These are phyloP conservation scores for Sporothrix phasma DNA, from an alignment of 2,329 filamentous ascomycete genomes.

Conservation along the genomic window DNA sequence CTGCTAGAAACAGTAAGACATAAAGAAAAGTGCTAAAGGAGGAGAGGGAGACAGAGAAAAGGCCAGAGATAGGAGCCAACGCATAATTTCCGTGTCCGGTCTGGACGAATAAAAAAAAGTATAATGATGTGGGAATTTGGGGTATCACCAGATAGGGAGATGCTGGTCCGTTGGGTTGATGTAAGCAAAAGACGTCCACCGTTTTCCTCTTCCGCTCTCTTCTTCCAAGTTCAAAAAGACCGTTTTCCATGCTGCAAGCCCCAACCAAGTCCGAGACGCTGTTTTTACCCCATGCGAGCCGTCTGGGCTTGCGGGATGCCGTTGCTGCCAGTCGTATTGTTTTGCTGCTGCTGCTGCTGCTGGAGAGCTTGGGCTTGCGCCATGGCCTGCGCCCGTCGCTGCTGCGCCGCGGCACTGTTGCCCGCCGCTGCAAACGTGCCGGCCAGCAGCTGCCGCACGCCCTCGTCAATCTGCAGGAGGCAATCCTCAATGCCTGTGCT, in stretches of 20 bases:
- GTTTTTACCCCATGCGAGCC: slow-evolving; percentile 9
- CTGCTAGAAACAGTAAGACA: background rate
- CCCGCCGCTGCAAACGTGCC: slow-evolving; percentile 4
- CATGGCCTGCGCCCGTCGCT: slow-evolving; percentile 8
- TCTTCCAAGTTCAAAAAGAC: too few species aligned
- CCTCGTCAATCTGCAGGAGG: slow-evolving; percentile 38
- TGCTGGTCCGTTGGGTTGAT: background rate
- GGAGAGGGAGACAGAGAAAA: background rate
- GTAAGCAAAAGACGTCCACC: background rate
- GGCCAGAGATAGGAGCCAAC: background rate
- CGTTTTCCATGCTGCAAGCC: too few species aligned
- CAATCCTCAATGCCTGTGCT: slow-evolving; percentile 35
- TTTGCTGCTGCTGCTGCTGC: background rate
- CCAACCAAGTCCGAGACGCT: too few species aligned
- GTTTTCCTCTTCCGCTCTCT: background rate
- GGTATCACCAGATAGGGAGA: background rate
- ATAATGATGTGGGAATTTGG: background rate
- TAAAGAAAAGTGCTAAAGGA: background rate
- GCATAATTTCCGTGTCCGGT: background rate
- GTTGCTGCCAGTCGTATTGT: background rate
- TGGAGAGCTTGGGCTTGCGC: slow-evolving; percentile 18
- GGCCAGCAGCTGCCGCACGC: slow-evolving; percentile 29
- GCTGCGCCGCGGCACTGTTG: slow-evolving; percentile 13
- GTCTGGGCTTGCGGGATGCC: slow-evolving; percentile 12
- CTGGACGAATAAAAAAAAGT: background rate